phyloP scores from a whole-genome alignment of 306 rosid species.

The Cajanus cajan region DNA sequence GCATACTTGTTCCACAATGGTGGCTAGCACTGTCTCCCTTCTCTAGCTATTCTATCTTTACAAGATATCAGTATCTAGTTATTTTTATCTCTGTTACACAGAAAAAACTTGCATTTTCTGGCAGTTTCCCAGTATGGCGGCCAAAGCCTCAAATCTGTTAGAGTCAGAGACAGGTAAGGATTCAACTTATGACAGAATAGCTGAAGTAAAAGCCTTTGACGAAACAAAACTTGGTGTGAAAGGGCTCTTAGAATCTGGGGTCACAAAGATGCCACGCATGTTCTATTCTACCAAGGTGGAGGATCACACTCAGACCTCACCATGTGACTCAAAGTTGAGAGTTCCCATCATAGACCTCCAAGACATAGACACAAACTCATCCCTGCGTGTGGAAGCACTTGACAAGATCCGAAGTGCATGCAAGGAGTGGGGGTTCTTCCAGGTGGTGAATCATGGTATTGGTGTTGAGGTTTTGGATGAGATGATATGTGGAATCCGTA shows the following conservation, averaged over 20 bases:
- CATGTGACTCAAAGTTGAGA: neutral
- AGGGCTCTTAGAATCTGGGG: constrained; percentile 23
- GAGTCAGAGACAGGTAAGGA: neutral
- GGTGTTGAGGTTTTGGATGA: constrained; percentile 31
- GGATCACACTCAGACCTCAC: neutral
- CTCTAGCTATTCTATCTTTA: neutral
- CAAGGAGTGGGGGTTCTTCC: constrained; percentile 39
- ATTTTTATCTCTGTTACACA: neutral
- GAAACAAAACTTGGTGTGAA: constrained; percentile 26
- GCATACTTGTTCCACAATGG: neutral
- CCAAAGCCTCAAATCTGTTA: neutral
- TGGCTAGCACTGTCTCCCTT: neutral
- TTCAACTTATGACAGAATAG: constrained; percentile 6
- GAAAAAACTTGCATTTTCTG: neutral
- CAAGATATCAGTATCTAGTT: neutral
- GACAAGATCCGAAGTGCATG: constrained; percentile 4
- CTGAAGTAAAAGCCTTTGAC: constrained; percentile 6
- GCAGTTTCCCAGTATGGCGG: neutral
- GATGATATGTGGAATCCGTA: constrained; percentile 33
- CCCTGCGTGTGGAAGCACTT: neutral
- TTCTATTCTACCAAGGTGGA: constrained; percentile 6
- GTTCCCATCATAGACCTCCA: constrained; percentile 41
- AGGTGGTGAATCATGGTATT: no score
- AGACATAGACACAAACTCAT: neutral
- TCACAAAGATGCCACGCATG: constrained; percentile 26